phyloP scores from a whole-genome alignment of 2,329 filamentous ascomycete species.

The Neonectria ditissima region DNA sequence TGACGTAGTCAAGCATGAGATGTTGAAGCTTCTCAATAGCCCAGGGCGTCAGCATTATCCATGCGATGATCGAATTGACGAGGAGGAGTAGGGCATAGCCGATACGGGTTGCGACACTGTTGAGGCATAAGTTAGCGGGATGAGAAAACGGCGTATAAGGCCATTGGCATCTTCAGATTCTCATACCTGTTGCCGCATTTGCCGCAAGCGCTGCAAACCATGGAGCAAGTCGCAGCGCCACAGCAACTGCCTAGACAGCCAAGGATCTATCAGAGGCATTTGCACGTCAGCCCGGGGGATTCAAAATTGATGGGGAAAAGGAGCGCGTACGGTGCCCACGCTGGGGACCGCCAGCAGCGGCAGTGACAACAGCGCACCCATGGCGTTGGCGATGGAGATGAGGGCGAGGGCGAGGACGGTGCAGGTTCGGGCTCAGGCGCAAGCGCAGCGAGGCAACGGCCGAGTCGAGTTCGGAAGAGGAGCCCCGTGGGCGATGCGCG shows the following conservation, averaged over 20 bases:
- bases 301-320: background rate
- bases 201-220: conserved; percentile 93
- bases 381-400: conserved; percentile 53
- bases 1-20: conserved; percentile 93
- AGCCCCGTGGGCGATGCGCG: background rate
- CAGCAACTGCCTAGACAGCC: conserved; percentile 91
- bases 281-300: conserved; percentile 22
- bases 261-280: conserved; percentile 65
- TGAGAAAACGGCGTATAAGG: background rate
- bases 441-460: background rate
- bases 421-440: background rate
- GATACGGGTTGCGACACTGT: conserved; percentile 93
- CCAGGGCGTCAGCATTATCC: conserved; percentile 99
- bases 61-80: conserved; percentile 95
- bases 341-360: conserved; percentile 91
- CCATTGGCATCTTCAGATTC: background rate
- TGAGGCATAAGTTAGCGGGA: conserved; percentile 31
- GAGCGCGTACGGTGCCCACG: conserved; percentile 77
- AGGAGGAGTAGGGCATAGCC: conserved; percentile 95
- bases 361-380: conserved; percentile 93
- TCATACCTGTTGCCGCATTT: conserved; percentile 93
- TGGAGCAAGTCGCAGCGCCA: conserved; percentile 95
- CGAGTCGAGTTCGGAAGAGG: background rate
- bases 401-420: background rate
- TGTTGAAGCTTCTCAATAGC: conserved; percentile 95